phyloP scores from a whole-genome alignment of 106 monocot species.

The Dioscorea alata region DNA sequence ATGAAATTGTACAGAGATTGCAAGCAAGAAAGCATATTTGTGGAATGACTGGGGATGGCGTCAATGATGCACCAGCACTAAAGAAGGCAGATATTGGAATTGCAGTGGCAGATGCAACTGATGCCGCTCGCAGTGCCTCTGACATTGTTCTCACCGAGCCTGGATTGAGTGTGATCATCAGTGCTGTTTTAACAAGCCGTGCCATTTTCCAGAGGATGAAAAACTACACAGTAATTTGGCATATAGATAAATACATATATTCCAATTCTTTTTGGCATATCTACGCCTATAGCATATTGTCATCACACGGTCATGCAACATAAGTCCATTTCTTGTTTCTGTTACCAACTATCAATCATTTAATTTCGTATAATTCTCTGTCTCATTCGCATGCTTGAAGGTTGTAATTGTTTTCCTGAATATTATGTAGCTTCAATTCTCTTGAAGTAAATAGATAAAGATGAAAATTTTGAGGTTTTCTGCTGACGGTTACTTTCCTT shows the following conservation, averaged over 20 bases:
- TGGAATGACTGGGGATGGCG: slow-evolving; percentile 36
- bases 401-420: no score
- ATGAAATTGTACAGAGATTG: slow-evolving; percentile 23
- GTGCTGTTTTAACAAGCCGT: slow-evolving; percentile 28
- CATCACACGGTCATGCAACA: no score
- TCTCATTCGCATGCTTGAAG: no score
- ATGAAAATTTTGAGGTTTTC: neutral
- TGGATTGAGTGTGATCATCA: slow-evolving; percentile 29
- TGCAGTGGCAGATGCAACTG: slow-evolving; percentile 32
- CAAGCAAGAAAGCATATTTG: slow-evolving; percentile 29
- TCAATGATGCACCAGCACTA: slow-evolving; percentile 30
- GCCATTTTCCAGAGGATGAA: slow-evolving; percentile 35
- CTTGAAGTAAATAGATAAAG: neutral
- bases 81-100: slow-evolving; percentile 30
- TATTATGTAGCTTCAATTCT: no score
- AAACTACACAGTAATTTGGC: slow-evolving; percentile 19
- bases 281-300: no score
- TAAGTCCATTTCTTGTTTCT: no score
- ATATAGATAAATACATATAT: no score
- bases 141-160: slow-evolving; percentile 32
- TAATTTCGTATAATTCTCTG: no score
- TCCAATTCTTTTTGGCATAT: no score
- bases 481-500: neutral
- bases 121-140: slow-evolving; percentile 27
- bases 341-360: no score